phyloP scores from a whole-genome alignment of 2,329 filamentous ascomycete species.

The Raffaelea arxii region DNA sequence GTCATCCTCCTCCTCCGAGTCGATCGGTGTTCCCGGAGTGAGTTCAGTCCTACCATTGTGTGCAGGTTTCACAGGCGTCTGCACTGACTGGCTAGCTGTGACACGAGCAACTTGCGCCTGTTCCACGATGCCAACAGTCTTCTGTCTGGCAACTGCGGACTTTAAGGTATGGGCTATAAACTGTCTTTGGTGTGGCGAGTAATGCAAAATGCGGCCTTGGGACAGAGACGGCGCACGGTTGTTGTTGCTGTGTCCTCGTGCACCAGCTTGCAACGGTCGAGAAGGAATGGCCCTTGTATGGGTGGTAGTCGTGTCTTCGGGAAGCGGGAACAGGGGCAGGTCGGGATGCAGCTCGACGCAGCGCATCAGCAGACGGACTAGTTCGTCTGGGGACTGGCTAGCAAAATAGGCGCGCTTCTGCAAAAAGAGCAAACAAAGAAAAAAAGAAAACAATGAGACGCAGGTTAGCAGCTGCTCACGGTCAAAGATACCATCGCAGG shows the following conservation, averaged over 20 bases:
- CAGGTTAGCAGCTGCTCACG: no score
- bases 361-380: slow-evolving; percentile 56
- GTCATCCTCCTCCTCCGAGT: slow-evolving; percentile 14
- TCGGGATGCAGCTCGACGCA: slow-evolving; percentile 52
- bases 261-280: slow-evolving; percentile 8
- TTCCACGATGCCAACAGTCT: no score
- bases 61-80: neutral
- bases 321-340: slow-evolving; percentile 51
- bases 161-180: no score
- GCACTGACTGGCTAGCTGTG: slow-evolving; percentile 10
- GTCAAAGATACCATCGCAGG: no score
- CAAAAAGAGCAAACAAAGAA: neutral
- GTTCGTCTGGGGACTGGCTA: slow-evolving; percentile 46
- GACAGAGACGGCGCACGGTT: no score
- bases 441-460: neutral
- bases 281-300: neutral
- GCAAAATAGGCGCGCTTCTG: slow-evolving; percentile 56
- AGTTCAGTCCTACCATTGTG: neutral
- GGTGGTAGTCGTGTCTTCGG: slow-evolving; percentile 11
- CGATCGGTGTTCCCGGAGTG: slow-evolving; percentile 15
- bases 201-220: no score
- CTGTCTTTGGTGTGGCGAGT: no score
- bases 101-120: no score
- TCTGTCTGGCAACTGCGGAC: no score
- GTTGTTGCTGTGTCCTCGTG: neutral